These are phyloP conservation scores for Xylaria acuta DNA, from an alignment of 495 filamentous ascomycete genomes.

Conservation along the genomic window DNA sequence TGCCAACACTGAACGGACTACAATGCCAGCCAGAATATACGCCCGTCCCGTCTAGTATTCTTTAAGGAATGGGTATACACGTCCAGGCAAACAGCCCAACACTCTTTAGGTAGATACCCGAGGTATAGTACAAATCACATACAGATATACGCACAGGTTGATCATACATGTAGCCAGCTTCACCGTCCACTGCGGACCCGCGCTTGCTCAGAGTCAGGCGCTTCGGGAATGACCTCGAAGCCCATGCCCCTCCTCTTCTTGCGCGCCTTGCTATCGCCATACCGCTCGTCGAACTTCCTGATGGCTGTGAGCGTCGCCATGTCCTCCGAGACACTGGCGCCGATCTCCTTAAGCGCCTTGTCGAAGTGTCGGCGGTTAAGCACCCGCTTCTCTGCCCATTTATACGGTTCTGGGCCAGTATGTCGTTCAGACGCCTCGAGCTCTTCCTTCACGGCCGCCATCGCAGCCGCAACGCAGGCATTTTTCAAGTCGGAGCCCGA, in stretches of 20 bases:
- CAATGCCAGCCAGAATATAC: background rate
- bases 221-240: constrained; percentile 60
- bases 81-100: background rate
- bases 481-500: constrained; percentile 98
- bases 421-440: constrained; percentile 59
- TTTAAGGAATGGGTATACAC: background rate
- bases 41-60: constrained; percentile 1
- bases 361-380: constrained; percentile 76
- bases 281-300: constrained; percentile 94
- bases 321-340: constrained; percentile 91
- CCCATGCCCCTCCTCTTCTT: constrained; percentile 65
- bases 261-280: constrained; percentile 84
- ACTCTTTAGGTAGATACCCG: background rate
- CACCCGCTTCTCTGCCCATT: constrained; percentile 70
- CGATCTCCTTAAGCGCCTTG: constrained; percentile 86
- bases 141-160: constrained; percentile 13
- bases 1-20: background rate
- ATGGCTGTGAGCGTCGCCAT: constrained; percentile 88
- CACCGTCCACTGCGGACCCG: constrained; percentile 32
- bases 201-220: constrained; percentile 28
- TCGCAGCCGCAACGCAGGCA: constrained; percentile 84
- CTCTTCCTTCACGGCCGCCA: constrained; percentile 85
- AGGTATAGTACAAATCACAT: constrained; percentile 4
- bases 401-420: constrained; percentile 53
- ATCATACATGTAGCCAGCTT: constrained; percentile 1